A percentile compares a stretch with the other conserved stretches of the same genome.
Evolutionary conservation across 169 alveolate genomes (phyloP).

Genomic region (Plasmodium knowlesi): DNA sequence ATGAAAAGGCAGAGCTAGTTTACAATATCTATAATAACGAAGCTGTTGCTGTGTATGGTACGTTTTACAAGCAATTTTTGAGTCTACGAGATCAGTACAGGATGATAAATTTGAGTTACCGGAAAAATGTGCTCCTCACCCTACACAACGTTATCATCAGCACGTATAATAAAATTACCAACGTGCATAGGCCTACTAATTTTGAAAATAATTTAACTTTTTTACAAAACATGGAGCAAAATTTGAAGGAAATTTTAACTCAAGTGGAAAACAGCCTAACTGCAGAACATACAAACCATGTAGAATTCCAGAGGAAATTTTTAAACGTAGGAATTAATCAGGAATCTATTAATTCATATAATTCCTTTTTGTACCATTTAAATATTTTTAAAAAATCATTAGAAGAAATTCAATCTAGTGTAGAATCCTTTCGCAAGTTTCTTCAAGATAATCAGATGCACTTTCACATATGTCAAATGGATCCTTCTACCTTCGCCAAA

Average conservation of each 20-base stretch:
- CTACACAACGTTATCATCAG: conserved; percentile 19
- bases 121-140: conserved; percentile 27
- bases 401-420: conserved; percentile 14
- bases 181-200: conserved; percentile 2
- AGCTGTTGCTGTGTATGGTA: neutral
- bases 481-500: neutral
- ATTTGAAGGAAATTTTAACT: conserved; percentile 33
- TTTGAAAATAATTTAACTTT: conserved; percentile 6
- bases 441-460: conserved; percentile 16
- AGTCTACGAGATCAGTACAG: conserved; percentile 44
- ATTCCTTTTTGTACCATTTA: conserved; percentile 39
- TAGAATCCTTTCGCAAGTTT: conserved; percentile 1
- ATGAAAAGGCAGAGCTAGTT: conserved; percentile 33
- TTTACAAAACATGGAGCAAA: conserved; percentile 10
- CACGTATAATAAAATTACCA: conserved; percentile 14
- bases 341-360: conserved; percentile 65
- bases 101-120: conserved; percentile 20
- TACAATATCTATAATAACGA: conserved; percentile 20
- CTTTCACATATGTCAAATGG: conserved; percentile 68
- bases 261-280: conserved; percentile 34
- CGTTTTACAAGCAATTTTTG: neutral
- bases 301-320: conserved; percentile 56
- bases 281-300: conserved; percentile 28
- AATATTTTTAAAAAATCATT: conserved; percentile 19
- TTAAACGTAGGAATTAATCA: conserved; percentile 37